Base-by-base conservation (phyloP, 2,329 filamentous ascomycete species). In the Neurospora crassa region DNA sequence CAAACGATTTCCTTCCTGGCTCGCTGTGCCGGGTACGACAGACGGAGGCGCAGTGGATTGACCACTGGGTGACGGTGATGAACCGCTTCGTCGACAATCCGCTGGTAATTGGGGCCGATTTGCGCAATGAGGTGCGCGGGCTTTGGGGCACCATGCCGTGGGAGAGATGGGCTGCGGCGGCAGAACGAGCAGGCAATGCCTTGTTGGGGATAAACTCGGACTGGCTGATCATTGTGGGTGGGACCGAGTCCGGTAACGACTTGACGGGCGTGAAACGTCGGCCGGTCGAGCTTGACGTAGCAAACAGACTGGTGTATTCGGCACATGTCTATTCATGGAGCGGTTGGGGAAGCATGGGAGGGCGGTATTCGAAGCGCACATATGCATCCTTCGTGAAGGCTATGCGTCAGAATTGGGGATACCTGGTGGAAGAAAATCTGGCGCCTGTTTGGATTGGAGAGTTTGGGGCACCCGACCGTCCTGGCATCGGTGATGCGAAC, bases 281-380 rank as follows among this genome's bases (percentile, higher is more conserved):
- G 16, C 89, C 89, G 1, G 81, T 92, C n/a, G 78, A 80, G 67
- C 84, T 91, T 67, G 84, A 87, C 71, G 78, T 88, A 7, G 79
- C 83, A 7, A 78, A 87, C 75, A 82, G 84, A 34, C 83, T 91
- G 37, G 89, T 92, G 41, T 92, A 91, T 81, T 90, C 88, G 72
- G 85, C 88, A 2, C 90, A 92, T 78, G 89, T 91, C 29, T 91
- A 92, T 78, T 82, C 84, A 41, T 92, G 90, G 90, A 91, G 88
- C 18, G 90, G 90, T 70, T 92, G 90, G 90, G 89, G 89, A 45
- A 87, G 85, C 74, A 78, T 83, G 73, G 85, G 83, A 40, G 88
- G 88, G 2, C 85, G 88, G 5, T 92, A 89, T 78, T 83, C 86
- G 10, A 86, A 86, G 78, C 85, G 89, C 6, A 81, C 81, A 40